These are phyloP conservation scores for Aureobasidium sp. DNA, from an alignment of 2,329 filamentous ascomycete species.

Conservation along the genomic window DNA sequence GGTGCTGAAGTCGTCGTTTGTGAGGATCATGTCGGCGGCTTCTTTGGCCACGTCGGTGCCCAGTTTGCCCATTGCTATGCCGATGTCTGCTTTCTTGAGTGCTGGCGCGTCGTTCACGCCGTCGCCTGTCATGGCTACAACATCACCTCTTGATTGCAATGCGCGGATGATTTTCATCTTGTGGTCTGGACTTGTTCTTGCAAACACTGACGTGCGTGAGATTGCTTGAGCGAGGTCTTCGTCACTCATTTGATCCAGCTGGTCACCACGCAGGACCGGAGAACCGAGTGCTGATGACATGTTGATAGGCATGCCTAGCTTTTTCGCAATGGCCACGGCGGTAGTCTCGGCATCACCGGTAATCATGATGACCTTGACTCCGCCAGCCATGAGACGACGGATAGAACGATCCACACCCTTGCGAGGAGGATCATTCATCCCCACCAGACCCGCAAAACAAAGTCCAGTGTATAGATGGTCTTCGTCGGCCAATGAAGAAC, in stretches of 20 bases:
- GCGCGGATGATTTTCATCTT: slow-evolving; percentile 95
- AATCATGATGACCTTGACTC: slow-evolving; percentile 98
- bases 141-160: slow-evolving; percentile 84
- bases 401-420: slow-evolving; percentile 87
- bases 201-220: slow-evolving; percentile 85
- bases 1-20: slow-evolving; percentile 80
- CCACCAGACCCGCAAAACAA: slow-evolving; percentile 83
- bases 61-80: slow-evolving; percentile 89
- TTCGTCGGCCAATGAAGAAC: slow-evolving; percentile 35
- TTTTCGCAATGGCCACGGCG: slow-evolving; percentile 83
- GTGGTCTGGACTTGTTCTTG: slow-evolving; percentile 91
- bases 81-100: slow-evolving; percentile 94
- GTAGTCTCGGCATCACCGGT: slow-evolving; percentile 95
- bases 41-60: slow-evolving; percentile 97
- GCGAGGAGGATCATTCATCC: slow-evolving; percentile 93
- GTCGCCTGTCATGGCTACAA: slow-evolving; percentile 98
- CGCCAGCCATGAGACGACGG: slow-evolving; percentile 79
- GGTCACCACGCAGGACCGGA: slow-evolving; percentile 75
- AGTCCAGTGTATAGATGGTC: slow-evolving; percentile 76
- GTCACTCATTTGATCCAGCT: slow-evolving; percentile 87
- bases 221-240: slow-evolving; percentile 77
- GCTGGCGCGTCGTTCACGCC: slow-evolving; percentile 97
- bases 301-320: slow-evolving; percentile 85
- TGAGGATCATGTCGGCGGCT: slow-evolving; percentile 86
- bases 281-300: slow-evolving; percentile 50